These are phyloP conservation scores for Neurospora sp. DNA, from an alignment of 495 filamentous ascomycete genomes.

Conservation along the genomic window DNA sequence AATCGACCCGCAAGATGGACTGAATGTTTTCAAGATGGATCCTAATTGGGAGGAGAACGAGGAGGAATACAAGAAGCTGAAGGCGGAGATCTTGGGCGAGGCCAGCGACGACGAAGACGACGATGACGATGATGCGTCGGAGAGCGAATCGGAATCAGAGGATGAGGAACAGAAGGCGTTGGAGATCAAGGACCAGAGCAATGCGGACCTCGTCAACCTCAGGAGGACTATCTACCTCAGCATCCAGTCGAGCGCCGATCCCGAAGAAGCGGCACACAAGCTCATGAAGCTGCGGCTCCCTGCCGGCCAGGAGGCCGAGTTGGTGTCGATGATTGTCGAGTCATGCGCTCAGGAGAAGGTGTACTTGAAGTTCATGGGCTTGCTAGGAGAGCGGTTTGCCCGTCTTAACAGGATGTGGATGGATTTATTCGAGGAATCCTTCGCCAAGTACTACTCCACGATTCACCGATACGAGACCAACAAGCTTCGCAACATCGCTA, in stretches of 20 bases:
- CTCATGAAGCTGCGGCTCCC: constrained; percentile 87
- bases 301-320: constrained; percentile 74
- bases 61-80: constrained; percentile 76
- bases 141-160: constrained; percentile 72
- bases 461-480: constrained; percentile 97
- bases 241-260: constrained; percentile 89
- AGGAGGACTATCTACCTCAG: constrained; percentile 93
- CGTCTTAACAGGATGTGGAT: constrained; percentile 93
- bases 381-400: constrained; percentile 89
- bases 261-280: constrained; percentile 94
- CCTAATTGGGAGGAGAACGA: constrained; percentile 84
- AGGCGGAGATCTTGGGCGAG: constrained; percentile 91
- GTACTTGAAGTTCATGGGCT: constrained; percentile 91
- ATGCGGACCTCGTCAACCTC: constrained; percentile 88
- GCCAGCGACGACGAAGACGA: constrained; percentile 69
- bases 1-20: constrained; percentile 67
- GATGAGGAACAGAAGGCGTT: constrained; percentile 57
- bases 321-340: constrained; percentile 94
- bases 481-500: constrained; percentile 82
- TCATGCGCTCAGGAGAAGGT: constrained; percentile 91
- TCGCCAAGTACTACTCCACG: constrained; percentile 90
- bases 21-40: constrained; percentile 96
- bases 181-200: constrained; percentile 97
- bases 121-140: constrained; percentile 59
- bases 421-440: constrained; percentile 79